These are phyloP conservation scores for Dorcoceras hygrometricum DNA, from an alignment of 257 asterid genomes.

Conservation along the genomic window DNA sequence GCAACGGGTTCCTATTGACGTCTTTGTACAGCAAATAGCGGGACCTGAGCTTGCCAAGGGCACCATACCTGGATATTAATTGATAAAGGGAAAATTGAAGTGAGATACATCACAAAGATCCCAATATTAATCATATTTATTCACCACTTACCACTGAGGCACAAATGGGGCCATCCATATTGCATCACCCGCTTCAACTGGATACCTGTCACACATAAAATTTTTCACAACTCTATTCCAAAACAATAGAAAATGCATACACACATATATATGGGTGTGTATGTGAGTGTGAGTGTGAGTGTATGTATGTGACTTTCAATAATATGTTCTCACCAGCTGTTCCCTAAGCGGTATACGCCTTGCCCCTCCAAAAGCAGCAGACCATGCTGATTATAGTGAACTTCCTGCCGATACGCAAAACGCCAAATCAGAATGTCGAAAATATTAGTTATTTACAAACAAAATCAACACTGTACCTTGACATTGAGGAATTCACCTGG, in stretches of 20 bases:
- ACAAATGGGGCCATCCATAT: conserved; percentile 99
- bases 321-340: conserved; percentile 64
- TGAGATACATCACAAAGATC: background rate
- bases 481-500: conserved; percentile 95
- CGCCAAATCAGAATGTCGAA: background rate
- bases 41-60: conserved; percentile 74
- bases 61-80: conserved; percentile 75
- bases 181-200: conserved; percentile 87
- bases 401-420: conserved; percentile 60
- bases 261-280: too few species aligned
- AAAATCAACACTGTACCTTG: conserved; percentile 49
- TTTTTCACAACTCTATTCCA: background rate
- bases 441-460: background rate
- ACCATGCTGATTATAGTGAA: conserved; percentile 95
- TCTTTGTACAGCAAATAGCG: conserved; percentile 92
- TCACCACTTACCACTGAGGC: conserved; percentile 80
- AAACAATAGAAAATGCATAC: background rate
- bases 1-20: conserved; percentile 74
- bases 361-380: conserved; percentile 90
- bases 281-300: too few species aligned
- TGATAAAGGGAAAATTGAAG: background rate
- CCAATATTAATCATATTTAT: background rate
- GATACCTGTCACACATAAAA: conserved; percentile 62
- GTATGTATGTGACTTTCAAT: background rate
- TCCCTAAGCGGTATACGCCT: conserved; percentile 89